Evolutionary conservation across 352 stramenopile genomes (phyloP).

Genomic region (Pythium sukuiense): DNA sequence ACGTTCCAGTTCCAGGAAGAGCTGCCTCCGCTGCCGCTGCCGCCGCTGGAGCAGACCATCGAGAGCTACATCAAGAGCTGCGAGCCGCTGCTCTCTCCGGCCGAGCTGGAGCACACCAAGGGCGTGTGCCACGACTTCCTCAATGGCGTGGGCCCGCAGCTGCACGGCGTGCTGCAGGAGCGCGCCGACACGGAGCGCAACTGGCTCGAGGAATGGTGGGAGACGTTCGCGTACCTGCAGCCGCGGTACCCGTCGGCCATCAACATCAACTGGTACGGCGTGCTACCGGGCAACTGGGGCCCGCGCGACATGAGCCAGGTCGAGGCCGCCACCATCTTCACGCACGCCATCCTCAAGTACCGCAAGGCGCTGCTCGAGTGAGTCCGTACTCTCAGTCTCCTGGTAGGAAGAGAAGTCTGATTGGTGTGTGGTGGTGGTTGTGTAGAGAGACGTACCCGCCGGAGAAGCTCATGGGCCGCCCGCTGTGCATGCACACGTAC

Average conservation of each 20-base stretch:
- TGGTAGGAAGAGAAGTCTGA: not conserved
- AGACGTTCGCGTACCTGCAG: constrained; percentile 96
- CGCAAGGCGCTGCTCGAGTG: constrained; percentile 89
- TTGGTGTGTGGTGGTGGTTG: not conserved
- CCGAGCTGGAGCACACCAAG: constrained; percentile 91
- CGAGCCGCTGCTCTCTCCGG: constrained; percentile 82
- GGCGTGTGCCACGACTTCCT: constrained; percentile 91
- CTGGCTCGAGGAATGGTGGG: constrained; percentile 96
- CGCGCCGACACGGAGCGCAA: constrained; percentile 83
- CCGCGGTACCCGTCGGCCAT: constrained; percentile 93
- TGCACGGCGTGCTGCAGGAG: constrained; percentile 90
- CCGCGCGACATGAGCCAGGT: constrained; percentile 91
- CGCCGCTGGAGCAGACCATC: constrained; percentile 92
- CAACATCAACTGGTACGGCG: constrained; percentile 98
- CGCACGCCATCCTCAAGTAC: constrained; percentile 89
- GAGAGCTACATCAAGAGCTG: constrained; percentile 91
- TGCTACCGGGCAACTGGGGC: constrained; percentile 92
- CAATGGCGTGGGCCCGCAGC: constrained; percentile 79
- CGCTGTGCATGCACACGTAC: constrained; percentile 94
- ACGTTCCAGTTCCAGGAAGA: constrained; percentile 85
- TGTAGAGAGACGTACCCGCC: constrained; percentile 86
- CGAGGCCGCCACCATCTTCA: constrained; percentile 87
- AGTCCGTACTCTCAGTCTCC: constrained; percentile 22
- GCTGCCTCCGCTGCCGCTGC: constrained; percentile 92
- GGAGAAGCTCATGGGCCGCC: constrained; percentile 93